Evolutionary conservation across 2,329 filamentous ascomycete genomes (phyloP).

Genomic region (Neospermospora avenae): DNA sequence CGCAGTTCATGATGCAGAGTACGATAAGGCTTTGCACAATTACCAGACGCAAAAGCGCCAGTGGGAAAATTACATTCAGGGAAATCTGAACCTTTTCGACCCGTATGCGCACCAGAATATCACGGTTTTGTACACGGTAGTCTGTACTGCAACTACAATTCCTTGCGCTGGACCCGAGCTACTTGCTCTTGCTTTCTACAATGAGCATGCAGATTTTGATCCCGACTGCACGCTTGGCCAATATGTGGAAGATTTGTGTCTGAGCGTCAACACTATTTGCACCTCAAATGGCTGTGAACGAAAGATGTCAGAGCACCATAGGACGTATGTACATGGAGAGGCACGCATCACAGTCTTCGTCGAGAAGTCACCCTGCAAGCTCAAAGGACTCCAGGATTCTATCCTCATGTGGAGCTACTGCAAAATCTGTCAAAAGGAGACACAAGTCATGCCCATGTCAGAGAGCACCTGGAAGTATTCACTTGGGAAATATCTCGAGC

Average conservation of each 20-base stretch:
- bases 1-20: constrained; percentile 93
- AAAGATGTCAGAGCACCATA: constrained; percentile 87
- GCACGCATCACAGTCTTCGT: constrained; percentile 90
- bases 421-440: constrained; percentile 87
- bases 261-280: constrained; percentile 72
- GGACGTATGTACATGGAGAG: constrained; percentile 95
- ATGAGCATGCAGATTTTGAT: constrained; percentile 74
- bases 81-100: constrained; percentile 85
- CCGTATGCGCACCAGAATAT: constrained; percentile 96
- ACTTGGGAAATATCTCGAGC: constrained; percentile 95
- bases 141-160: constrained; percentile 90
- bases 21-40: constrained; percentile 89
- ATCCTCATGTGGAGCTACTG: constrained; percentile 99
- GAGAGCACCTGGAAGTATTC: constrained; percentile 97
- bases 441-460: constrained; percentile 86
- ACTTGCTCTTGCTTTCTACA: constrained; percentile 90
- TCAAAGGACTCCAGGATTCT: constrained; percentile 64
- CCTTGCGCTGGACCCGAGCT: constrained; percentile 89
- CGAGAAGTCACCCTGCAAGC: constrained; percentile 66
- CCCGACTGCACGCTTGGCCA: constrained; percentile 91
- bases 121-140: constrained; percentile 87
- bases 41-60: constrained; percentile 93
- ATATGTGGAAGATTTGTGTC: constrained; percentile 88
- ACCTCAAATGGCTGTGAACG: constrained; percentile 81
- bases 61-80: constrained; percentile 93